phyloP scores from a whole-genome alignment of 1,139 yeast genomes.

The Yamadazyma dushanensis region DNA sequence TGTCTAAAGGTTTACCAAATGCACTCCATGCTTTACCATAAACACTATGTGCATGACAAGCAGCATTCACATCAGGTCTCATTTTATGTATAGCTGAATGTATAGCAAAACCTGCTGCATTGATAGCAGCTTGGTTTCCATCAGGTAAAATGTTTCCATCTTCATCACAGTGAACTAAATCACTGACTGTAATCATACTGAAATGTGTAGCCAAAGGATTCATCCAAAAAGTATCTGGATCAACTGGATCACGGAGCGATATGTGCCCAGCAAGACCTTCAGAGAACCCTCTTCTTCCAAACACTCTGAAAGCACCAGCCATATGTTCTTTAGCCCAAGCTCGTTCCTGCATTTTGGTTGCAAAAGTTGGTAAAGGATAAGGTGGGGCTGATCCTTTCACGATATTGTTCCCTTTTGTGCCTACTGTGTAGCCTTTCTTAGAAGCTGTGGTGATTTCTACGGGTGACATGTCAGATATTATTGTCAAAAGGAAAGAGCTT shows the following conservation, averaged over 20 bases:
- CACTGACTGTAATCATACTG: slow-evolving; percentile 65
- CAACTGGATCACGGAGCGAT: slow-evolving; percentile 74
- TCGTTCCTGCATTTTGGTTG: slow-evolving; percentile 51
- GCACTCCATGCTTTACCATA: slow-evolving; percentile 76
- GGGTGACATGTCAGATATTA: no score
- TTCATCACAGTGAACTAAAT: slow-evolving; percentile 75
- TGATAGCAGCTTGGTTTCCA: slow-evolving; percentile 65
- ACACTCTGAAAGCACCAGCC: slow-evolving; percentile 81
- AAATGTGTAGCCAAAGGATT: slow-evolving; percentile 76
- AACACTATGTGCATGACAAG: slow-evolving; percentile 76
- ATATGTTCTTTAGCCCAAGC: slow-evolving; percentile 68
- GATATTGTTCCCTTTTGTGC: slow-evolving; percentile 59
- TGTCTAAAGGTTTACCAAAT: slow-evolving; percentile 69
- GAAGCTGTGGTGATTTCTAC: no score
- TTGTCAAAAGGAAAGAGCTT: no score
- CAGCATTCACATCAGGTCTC: slow-evolving; percentile 78
- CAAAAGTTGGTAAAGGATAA: slow-evolving; percentile 51
- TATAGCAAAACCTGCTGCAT: slow-evolving; percentile 80
- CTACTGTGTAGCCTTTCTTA: slow-evolving; percentile 64
- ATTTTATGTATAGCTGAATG: slow-evolving; percentile 76
- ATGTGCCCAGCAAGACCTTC: slow-evolving; percentile 85
- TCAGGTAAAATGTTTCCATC: slow-evolving; percentile 66
- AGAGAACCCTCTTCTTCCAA: slow-evolving; percentile 71
- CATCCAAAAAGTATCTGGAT: slow-evolving; percentile 73
- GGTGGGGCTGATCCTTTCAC: slow-evolving; percentile 52